Evolutionary conservation across 1,139 yeast genomes (phyloP), one percentile per base, ranked within the genome.

Genomic region (Taphrina sp.): DNA sequence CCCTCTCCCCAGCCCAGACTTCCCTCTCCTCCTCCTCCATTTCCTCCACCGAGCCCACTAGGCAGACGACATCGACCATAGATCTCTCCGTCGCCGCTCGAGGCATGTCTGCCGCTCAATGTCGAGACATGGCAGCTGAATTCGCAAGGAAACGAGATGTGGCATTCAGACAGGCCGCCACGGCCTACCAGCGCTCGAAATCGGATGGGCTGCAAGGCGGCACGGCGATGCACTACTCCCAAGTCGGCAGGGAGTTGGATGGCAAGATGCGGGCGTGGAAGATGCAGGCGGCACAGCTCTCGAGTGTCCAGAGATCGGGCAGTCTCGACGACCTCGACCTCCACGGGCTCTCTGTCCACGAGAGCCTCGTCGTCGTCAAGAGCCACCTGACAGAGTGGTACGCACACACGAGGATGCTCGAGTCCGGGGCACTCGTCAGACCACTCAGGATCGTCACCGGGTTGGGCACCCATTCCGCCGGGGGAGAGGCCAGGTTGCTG

Each of bases 401-500:
- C 61, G 23, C 58, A 7, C 23, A 26, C 12, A 44, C 47, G 12
- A n/a, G 22, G 10, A n/a, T 28, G n/a, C 24, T 22, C 29, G 54
- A 47, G 29, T 37, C 33, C 14, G 38, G 49, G 26, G 23, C 43
- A 10, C 38, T 33, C 29, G 19, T 31, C 35, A 17, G 37, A 5
- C 59, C 60, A 7, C 56, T 61, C 19, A 42, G 37, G 22, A 58
- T 63, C 24, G 52, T 63, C 28, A 63, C 65, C 8, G 65, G 65
- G 1, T 36, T 29, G 5, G 65, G 65, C 2, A 26, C 35, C n/a
- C 65, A 63, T 31, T 59, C 61, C 20, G 38, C 42, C 14, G 59
- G 57, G 8, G 60, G 61, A 8, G 44, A 26, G 10, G 58, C 64
- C 10, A 35, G 52, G n/a, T 24, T 62, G n/a, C 39, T 52, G 37